Percentiles rank a stretch among this genome's conserved stretches.
phyloP scores from a whole-genome alignment of 257 asterid species.

The Leptodermis oblonga region DNA sequence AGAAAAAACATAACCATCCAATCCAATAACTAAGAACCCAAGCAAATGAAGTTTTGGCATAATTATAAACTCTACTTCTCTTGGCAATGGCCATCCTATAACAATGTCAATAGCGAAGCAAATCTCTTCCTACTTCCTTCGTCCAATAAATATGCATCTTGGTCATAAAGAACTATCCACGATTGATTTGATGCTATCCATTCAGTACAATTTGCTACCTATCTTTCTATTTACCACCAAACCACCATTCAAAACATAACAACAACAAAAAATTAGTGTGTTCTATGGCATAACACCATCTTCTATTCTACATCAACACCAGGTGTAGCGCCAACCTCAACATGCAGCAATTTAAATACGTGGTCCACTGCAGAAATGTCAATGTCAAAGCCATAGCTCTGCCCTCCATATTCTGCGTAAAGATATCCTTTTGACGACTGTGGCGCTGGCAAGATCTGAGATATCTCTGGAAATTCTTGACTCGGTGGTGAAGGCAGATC shows the following conservation, averaged over 20 bases:
- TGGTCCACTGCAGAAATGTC: slow-evolving; percentile 61
- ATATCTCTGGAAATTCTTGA: slow-evolving; percentile 48
- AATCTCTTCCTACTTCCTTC: no score
- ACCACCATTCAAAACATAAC: not conserved
- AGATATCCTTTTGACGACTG: slow-evolving; percentile 55
- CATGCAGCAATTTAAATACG: slow-evolving; percentile 40
- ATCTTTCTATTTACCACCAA: not conserved
- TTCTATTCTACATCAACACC: slow-evolving; percentile 27
- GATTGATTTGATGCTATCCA: no score
- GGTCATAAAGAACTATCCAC: no score
- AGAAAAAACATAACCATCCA: no score
- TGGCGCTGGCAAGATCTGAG: slow-evolving; percentile 58
- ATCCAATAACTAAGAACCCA: no score
- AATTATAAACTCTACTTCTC: no score
- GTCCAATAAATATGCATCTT: no score
- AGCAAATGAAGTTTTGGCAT: no score
- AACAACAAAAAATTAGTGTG: no score
- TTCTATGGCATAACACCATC: not conserved
- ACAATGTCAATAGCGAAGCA: no score
- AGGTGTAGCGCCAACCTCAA: slow-evolving; percentile 33
- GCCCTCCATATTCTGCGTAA: slow-evolving; percentile 74
- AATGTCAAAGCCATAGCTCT: slow-evolving; percentile 74
- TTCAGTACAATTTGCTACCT: not conserved
- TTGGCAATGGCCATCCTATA: no score
- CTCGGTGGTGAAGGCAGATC: slow-evolving; percentile 46